A percentile compares a stretch with the other conserved stretches of the same genome.
phyloP scores from a whole-genome alignment of 768 basidiomycete genomes.

The Leccinellum albellum region DNA sequence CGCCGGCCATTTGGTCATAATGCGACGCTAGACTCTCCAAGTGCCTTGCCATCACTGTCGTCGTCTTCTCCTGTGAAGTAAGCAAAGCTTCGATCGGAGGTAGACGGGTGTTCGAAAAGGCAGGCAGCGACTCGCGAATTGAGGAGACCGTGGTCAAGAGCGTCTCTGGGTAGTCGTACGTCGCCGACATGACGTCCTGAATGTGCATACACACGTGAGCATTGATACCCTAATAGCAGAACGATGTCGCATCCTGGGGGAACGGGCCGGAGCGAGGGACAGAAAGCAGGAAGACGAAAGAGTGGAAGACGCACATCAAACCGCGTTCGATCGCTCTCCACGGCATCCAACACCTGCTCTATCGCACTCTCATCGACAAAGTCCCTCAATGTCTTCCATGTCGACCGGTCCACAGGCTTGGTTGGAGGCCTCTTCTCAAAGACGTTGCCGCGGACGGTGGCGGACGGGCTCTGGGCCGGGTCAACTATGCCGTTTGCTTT shows the following conservation, averaged over 20 bases:
- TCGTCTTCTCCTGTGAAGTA: slow-evolving; percentile 49
- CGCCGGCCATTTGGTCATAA: slow-evolving; percentile 72
- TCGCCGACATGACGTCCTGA: slow-evolving; percentile 60
- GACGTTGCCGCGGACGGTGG: slow-evolving; percentile 26
- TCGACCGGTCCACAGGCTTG: slow-evolving; percentile 42
- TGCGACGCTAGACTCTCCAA: slow-evolving; percentile 71
- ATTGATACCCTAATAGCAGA: neutral
- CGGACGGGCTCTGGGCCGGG: slow-evolving; percentile 33
- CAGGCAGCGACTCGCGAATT: slow-evolving; percentile 53
- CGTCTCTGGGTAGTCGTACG: slow-evolving; percentile 65
- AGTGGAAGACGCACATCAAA: slow-evolving; percentile 55
- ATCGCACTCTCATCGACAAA: slow-evolving; percentile 83
- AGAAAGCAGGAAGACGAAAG: neutral
- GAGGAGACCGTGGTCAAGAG: slow-evolving; percentile 51
- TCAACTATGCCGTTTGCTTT: slow-evolving; percentile 35
- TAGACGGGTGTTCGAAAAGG: slow-evolving; percentile 22
- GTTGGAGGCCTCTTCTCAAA: slow-evolving; percentile 18
- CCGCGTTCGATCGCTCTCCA: slow-evolving; percentile 64
- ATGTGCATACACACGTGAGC: neutral
- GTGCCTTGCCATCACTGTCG: slow-evolving; percentile 66
- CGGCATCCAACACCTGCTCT: slow-evolving; percentile 68
- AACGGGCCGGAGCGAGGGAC: neutral
- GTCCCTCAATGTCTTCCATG: slow-evolving; percentile 81
- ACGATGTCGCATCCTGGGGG: neutral
- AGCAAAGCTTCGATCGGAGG: slow-evolving; percentile 45